Percentiles rank a stretch among this genome's conserved stretches.
phyloP scores from a whole-genome alignment of 805 yeast species.

The Cyberlindnera veronae region DNA sequence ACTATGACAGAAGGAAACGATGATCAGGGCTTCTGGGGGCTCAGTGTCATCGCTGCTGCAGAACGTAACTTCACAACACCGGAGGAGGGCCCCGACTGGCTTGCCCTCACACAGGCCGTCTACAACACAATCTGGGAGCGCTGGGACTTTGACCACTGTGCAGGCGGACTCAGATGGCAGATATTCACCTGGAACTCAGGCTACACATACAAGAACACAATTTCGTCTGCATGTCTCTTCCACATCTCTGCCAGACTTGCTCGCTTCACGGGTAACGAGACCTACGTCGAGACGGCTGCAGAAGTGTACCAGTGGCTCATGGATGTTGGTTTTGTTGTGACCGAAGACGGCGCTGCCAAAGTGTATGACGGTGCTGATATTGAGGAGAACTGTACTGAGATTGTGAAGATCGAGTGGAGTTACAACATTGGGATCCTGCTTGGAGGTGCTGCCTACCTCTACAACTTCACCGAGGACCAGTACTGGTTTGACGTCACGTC shows the following conservation, averaged over 20 bases:
- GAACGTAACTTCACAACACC: slow-evolving; percentile 57
- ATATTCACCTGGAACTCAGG: slow-evolving; percentile 70
- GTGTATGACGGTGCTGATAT: slow-evolving; percentile 61
- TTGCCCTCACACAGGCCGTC: slow-evolving; percentile 57
- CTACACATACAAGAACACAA: slow-evolving; percentile 60
- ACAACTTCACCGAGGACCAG: slow-evolving; percentile 52
- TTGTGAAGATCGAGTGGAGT: slow-evolving; percentile 55
- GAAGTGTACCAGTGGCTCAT: slow-evolving; percentile 59
- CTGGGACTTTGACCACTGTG: slow-evolving; percentile 55
- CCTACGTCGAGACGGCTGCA: slow-evolving; percentile 52
- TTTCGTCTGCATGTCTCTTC: slow-evolving; percentile 61
- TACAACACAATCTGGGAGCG: slow-evolving; percentile 60
- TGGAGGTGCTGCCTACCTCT: slow-evolving; percentile 68
- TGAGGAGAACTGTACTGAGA: slow-evolving; percentile 43
- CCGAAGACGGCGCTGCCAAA: slow-evolving; percentile 30
- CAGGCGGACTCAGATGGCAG: slow-evolving; percentile 73
- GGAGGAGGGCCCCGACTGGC: slow-evolving; percentile 46
- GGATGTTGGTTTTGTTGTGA: slow-evolving; percentile 43
- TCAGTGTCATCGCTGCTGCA: slow-evolving; percentile 60
- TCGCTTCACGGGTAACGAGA: slow-evolving; percentile 52
- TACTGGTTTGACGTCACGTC: slow-evolving; percentile 49
- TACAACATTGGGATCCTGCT: slow-evolving; percentile 68
- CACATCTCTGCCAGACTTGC: slow-evolving; percentile 62
- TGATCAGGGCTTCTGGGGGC: slow-evolving; percentile 72
- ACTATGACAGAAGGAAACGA: slow-evolving; percentile 67